Evolutionary conservation across 495 filamentous ascomycete genomes (phyloP).

Genomic region (Tuber magnatum): DNA sequence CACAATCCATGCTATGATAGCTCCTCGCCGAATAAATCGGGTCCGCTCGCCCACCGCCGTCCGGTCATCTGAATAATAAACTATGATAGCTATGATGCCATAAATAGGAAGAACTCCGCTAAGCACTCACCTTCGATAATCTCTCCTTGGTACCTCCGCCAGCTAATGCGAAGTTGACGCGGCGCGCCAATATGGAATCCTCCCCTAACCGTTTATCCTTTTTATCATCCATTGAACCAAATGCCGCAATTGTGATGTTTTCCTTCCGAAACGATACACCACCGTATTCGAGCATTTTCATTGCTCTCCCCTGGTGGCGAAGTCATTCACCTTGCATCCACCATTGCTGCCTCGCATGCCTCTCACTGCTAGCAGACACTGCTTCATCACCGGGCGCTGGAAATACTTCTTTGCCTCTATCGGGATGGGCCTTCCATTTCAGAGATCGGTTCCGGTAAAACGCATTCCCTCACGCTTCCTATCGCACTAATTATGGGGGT

Average conservation of each 20-base stretch:
- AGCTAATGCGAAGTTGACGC: neutral
- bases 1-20: neutral
- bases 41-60: neutral
- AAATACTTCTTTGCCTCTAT: slow-evolving; percentile 18
- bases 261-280: slow-evolving; percentile 10
- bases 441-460: slow-evolving; percentile 10
- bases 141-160: slow-evolving; percentile 8
- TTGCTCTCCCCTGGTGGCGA: slow-evolving; percentile 10
- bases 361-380: slow-evolving; percentile 8
- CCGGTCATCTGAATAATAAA: neutral
- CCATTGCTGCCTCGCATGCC: neutral
- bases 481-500: slow-evolving; percentile 9
- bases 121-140: neutral
- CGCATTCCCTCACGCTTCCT: slow-evolving; percentile 2
- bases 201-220: slow-evolving; percentile 10
- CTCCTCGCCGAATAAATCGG: neutral
- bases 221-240: neutral
- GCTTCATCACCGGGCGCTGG: slow-evolving; percentile 16
- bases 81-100: neutral
- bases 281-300: slow-evolving; percentile 19
- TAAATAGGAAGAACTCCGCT: neutral
- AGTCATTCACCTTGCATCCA: slow-evolving; percentile 18
- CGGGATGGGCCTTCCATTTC: slow-evolving; percentile 11
- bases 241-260: slow-evolving; percentile 3
- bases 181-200: slow-evolving; percentile 2